Conservation (phyloP, 495 filamentous ascomycete genomes). For the Tuber borchii region DNA sequence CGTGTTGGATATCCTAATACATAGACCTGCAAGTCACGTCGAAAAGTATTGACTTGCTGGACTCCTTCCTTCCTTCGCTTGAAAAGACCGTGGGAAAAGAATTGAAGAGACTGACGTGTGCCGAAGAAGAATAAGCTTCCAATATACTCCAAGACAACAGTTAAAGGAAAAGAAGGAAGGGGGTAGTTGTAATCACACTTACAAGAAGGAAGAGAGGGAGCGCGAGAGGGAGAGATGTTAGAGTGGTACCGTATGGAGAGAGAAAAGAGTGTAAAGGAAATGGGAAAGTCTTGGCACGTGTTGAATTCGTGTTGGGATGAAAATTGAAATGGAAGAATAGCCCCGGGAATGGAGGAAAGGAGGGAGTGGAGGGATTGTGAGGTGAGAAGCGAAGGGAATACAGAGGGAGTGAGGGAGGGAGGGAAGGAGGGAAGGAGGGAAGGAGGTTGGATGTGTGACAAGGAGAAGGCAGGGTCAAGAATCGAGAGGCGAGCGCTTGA, state of each 20-base stretch:
- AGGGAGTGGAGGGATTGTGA: conserved; percentile 15
- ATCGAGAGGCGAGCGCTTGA: conserved; percentile 8
- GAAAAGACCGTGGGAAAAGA: background rate
- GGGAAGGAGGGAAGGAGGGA: conserved; percentile 14
- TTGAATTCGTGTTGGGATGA: conserved; percentile 23
- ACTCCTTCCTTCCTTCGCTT: background rate
- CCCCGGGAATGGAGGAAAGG: conserved; percentile 13
- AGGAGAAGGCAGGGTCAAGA: conserved; percentile 4
- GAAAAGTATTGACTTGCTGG: background rate
- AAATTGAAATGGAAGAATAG: background rate
- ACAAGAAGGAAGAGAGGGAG: conserved; percentile 26
- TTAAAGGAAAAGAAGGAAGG: conserved; percentile 31
- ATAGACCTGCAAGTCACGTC: background rate
- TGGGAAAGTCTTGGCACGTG: conserved; percentile 25
- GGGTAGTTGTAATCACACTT: conserved; percentile 12
- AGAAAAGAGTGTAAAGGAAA: conserved; percentile 12
- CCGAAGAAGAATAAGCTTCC: background rate
- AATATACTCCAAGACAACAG: conserved; percentile 13
- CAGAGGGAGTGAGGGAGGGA: background rate
- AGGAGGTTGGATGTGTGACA: conserved; percentile 17
- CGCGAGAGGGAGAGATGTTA: background rate
- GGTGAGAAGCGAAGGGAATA: conserved; percentile 9
- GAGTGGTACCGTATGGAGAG: background rate
- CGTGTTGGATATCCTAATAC: background rate
- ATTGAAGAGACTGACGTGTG: conserved; percentile 2